A percentile compares a stretch with the other conserved stretches of the same genome.
phyloP scores from a whole-genome alignment of 1,284 basidiomycete species.

The Heliocybe sulcata region DNA sequence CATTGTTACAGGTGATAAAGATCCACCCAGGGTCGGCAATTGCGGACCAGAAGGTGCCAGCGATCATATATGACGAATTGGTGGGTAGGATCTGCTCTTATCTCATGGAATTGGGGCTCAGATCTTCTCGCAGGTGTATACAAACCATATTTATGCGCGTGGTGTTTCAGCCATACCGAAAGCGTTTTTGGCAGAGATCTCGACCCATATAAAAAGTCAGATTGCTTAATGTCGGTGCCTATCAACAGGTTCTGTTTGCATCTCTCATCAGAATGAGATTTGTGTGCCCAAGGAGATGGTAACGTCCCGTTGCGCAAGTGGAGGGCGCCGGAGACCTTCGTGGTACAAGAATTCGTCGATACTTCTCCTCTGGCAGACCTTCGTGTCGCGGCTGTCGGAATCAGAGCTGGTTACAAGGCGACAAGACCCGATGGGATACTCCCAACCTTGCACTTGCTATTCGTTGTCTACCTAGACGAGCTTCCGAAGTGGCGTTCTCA shows the following conservation, averaged over 20 bases:
- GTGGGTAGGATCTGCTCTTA: slow-evolving; percentile 38
- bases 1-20: slow-evolving; percentile 59
- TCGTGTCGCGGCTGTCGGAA: no score
- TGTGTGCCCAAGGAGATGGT: not conserved
- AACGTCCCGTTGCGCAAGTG: not conserved
- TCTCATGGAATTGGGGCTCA: not conserved
- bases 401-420: no score
- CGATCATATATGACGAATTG: slow-evolving; percentile 87
- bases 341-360: no score
- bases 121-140: slow-evolving; percentile 54
- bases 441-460: no score
- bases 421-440: no score
- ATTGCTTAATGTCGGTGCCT: not conserved
- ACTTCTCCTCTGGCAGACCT: no score
- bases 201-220: slow-evolving; percentile 11
- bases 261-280: not conserved
- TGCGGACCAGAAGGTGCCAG: slow-evolving; percentile 72
- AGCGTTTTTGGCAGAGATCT: slow-evolving; percentile 33
- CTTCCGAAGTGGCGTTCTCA: no score
- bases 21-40: slow-evolving; percentile 84
- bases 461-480: no score
- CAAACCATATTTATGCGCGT: slow-evolving; percentile 81
- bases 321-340: no score
- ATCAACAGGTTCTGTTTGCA: not conserved
- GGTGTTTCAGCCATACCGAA: slow-evolving; percentile 79